Evolutionary conservation across 2,329 filamentous ascomycete species (phyloP), one percentile per base, ranked within the genome.

Genomic region (Clonostachys rhizophaga): DNA sequence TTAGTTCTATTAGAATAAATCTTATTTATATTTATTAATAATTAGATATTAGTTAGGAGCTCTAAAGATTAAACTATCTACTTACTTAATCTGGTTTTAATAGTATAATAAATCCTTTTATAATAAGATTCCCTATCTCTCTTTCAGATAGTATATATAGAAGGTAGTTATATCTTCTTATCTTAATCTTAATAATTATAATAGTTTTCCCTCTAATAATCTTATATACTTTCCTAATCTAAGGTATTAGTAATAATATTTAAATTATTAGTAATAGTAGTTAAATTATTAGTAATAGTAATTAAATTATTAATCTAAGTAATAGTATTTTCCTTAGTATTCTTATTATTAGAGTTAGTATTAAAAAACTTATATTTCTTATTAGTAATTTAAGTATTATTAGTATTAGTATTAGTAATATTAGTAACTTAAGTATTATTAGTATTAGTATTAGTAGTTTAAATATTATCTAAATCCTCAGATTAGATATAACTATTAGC

Each of bases 1-100:
- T 36, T 36, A 36, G 10, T 36, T 36, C n/a, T 10, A 36, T 36
- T 36, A 36, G 34, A 10, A 10, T n/a, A 10, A 36, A n/a, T 10
- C n/a, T 45, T 65, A 60, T 41, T 13, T 13, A 41, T 9, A 41
- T 41, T 13, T 41, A 41, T 11, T 10, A 41, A 17, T 41, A 10
- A 9, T 41, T 41, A 41, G 12, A 10, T 13, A 41, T 41, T 41
- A 41, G 17, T 10, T 41, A 41, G 18, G 18, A 17, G 12, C 18
- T 13, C 12, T 41, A 13, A 41, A n/a, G n/a, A 13, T 41, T 41
- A 41, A 41, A 17, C 12, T 41, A 18, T n/a, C n/a, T n/a, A 41
- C 34, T 36, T 10, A 36, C 10, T 36, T 10, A 36, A 36, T 36
- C 34, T 36, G 10, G 10, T 10, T 36, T 36, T 10, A 36, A 10